These are phyloP conservation scores for Clausena lansium DNA, from an alignment of 345 rosid species.

Conservation along the genomic window DNA sequence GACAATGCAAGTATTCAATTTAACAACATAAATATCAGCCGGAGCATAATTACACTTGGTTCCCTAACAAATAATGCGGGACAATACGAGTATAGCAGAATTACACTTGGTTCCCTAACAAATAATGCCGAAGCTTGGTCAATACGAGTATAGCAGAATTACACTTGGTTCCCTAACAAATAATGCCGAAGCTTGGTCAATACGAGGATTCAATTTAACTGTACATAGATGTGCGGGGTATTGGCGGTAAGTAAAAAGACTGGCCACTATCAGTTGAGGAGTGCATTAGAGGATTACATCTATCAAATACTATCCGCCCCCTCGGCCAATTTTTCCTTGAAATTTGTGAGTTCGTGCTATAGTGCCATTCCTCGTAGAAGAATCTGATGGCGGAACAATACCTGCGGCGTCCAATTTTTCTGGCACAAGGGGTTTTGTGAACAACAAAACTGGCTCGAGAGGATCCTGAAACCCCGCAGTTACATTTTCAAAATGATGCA, in stretches of 20 bases:
- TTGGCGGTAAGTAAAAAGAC: slow-evolving; percentile 62
- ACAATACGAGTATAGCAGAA: too few relatives aligned
- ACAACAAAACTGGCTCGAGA: slow-evolving; percentile 79
- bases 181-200: not conserved
- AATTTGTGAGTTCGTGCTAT: slow-evolving; percentile 45
- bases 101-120: too few relatives aligned
- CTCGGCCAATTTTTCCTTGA: slow-evolving; percentile 93
- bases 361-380: slow-evolving; percentile 37
- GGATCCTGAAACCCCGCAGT: slow-evolving; percentile 64
- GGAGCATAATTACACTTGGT: too few relatives aligned
- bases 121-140: too few relatives aligned
- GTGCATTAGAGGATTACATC: slow-evolving; percentile 90
- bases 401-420: slow-evolving; percentile 88
- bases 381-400: slow-evolving; percentile 70
- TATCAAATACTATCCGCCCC: slow-evolving; percentile 90
- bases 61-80: not conserved
- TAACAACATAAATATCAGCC: slow-evolving; percentile 20
- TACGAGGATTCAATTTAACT: slow-evolving; percentile 23
- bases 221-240: slow-evolving; percentile 50
- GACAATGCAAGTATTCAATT: slow-evolving; percentile 6
- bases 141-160: too few relatives aligned
- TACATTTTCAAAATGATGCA: not conserved
- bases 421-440: slow-evolving; percentile 85
- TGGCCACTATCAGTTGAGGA: slow-evolving; percentile 61
- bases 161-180: too few relatives aligned